A percentile compares a stretch with the other conserved stretches of the same genome.
Evolutionary conservation across 768 basidiomycete species (phyloP).

Genomic region (Suillus brevipes): DNA sequence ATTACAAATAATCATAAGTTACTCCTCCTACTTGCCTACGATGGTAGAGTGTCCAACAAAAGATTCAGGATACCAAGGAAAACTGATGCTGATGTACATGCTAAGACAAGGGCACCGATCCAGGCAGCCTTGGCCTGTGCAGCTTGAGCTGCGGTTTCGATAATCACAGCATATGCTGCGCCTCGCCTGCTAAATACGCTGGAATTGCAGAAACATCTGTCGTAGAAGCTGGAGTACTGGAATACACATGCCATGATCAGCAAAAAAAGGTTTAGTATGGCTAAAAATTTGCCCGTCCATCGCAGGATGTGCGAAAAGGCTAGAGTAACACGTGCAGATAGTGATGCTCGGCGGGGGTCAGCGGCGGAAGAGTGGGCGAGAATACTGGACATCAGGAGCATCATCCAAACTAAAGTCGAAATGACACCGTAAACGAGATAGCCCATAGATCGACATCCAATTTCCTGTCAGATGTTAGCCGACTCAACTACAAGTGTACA

Average conservation of each 20-base stretch:
- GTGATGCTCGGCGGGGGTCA: background rate
- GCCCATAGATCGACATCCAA: conserved; percentile 24
- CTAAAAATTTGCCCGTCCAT: conserved; percentile 19
- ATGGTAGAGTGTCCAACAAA: conserved; percentile 18
- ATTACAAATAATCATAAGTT: conserved; percentile 1
- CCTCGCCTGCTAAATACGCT: conserved; percentile 18
- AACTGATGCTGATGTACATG: conserved; percentile 20
- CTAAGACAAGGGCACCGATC: conserved; percentile 38
- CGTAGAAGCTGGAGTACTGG: conserved; percentile 25
- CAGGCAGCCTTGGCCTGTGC: conserved; percentile 32
- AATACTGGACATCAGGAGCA: conserved; percentile 18
- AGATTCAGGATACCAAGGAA: conserved; percentile 33
- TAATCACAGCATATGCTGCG: background rate
- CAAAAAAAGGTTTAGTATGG: conserved; percentile 18
- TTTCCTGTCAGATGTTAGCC: background rate
- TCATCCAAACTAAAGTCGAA: conserved; percentile 22
- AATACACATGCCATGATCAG: conserved; percentile 19
- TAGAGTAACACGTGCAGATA: conserved; percentile 5
- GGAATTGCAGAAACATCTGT: conserved; percentile 25
- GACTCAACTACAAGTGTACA: background rate
- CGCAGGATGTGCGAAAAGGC: conserved; percentile 12
- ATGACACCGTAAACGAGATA: conserved; percentile 23
- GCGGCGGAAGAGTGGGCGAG: background rate
- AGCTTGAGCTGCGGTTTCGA: conserved; percentile 15
- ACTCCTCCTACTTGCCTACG: background rate